These are phyloP conservation scores for Dendrocalamus latiflorus DNA, from an alignment of 202 grass and related monocot species.

Conservation along the genomic window DNA sequence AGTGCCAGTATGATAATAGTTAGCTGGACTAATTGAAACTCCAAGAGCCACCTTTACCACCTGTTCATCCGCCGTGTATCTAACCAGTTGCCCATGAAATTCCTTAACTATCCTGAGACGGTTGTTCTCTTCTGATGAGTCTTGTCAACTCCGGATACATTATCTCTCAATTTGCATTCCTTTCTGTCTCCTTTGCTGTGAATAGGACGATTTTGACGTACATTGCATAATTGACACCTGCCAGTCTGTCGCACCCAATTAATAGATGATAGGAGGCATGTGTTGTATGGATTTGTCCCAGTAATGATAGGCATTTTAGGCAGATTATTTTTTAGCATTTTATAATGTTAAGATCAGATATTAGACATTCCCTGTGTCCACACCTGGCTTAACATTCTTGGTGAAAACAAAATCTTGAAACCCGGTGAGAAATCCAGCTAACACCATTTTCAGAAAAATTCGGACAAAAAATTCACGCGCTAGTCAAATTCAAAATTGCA, in stretches of 20 bases:
- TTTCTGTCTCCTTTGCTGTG: background rate
- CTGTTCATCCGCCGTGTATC: background rate
- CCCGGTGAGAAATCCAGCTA: background rate
- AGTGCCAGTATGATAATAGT: background rate
- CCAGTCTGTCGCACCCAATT: background rate
- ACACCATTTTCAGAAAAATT: background rate
- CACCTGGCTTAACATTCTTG: background rate
- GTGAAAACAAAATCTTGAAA: background rate
- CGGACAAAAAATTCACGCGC: background rate
- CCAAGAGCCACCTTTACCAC: background rate
- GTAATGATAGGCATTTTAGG: background rate
- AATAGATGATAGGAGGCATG: background rate
- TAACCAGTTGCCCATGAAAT: background rate
- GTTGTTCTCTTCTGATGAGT: background rate
- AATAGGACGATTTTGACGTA: background rate
- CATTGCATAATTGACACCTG: background rate
- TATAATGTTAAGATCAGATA: background rate
- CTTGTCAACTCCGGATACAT: background rate
- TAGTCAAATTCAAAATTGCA: background rate
- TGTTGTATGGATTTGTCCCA: background rate
- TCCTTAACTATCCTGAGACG: background rate
- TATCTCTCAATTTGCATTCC: background rate
- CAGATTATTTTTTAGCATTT: background rate
- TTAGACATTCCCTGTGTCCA: background rate
- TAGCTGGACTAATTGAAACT: background rate